These are phyloP conservation scores for Lasiodiplodia sp. DNA, from an alignment of 2,329 filamentous ascomycete genomes.

Conservation along the genomic window DNA sequence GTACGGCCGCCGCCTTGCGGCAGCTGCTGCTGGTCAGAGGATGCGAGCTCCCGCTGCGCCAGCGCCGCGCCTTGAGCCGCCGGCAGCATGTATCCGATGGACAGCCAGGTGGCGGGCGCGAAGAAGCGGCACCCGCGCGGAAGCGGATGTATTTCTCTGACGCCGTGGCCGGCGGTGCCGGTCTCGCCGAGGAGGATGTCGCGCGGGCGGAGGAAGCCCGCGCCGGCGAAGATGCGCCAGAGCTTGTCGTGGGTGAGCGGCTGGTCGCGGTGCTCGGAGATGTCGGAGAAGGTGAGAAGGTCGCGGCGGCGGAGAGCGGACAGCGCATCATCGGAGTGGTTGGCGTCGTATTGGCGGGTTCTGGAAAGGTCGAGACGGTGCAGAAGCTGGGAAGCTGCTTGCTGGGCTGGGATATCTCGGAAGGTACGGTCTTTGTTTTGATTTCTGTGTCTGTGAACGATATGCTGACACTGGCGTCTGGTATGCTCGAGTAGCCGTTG, in stretches of 20 bases:
- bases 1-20: conserved; percentile 30
- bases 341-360: background rate
- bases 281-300: background rate
- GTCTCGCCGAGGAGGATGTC: conserved; percentile 67
- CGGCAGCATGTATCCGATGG: conserved; percentile 67
- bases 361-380: background rate
- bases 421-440: background rate
- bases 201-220: conserved; percentile 56
- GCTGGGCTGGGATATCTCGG: background rate
- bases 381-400: background rate
- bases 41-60: conserved; percentile 19
- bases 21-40: too few relatives aligned
- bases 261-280: too few relatives aligned
- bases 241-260: background rate
- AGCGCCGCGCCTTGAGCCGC: conserved; percentile 63
- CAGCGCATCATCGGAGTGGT: background rate
- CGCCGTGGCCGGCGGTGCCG: conserved; percentile 55
- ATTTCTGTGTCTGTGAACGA: conserved; percentile 17
- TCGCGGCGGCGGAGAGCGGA: background rate
- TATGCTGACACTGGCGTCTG: conserved; percentile 34
- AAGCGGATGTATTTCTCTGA: conserved; percentile 36
- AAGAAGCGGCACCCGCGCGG: conserved; percentile 58
- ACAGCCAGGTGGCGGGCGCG: conserved; percentile 63
- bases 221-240: conserved; percentile 22
- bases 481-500: conserved; percentile 48